A percentile compares a stretch with the other conserved stretches of the same genome.
phyloP scores from a whole-genome alignment of 2,329 filamentous ascomycete genomes.

The Nannizziopsis barbatae region DNA sequence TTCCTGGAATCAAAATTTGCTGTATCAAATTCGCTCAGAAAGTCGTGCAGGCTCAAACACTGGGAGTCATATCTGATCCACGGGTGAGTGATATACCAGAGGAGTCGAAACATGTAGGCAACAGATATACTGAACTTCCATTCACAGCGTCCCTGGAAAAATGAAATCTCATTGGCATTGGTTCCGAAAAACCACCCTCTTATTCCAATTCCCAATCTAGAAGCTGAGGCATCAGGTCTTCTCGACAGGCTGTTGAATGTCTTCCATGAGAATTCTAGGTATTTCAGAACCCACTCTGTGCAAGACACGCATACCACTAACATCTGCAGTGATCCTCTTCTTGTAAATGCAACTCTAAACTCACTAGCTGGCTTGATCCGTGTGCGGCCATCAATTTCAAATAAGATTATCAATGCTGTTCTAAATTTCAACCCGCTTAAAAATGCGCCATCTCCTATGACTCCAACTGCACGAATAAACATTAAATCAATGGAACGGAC shows the following conservation, averaged over 20 bases:
- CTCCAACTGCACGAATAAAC: slow-evolving; percentile 66
- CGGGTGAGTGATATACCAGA: slow-evolving; percentile 48
- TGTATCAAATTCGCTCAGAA: slow-evolving; percentile 96
- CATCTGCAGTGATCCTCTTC: slow-evolving; percentile 59
- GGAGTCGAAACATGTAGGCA: not conserved
- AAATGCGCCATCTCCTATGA: slow-evolving; percentile 64
- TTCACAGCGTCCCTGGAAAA: slow-evolving; percentile 57
- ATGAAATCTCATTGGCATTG: slow-evolving; percentile 76
- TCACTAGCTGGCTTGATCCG: slow-evolving; percentile 73
- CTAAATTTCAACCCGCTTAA: slow-evolving; percentile 87
- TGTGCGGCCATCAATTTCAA: slow-evolving; percentile 65
- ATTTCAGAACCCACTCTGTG: not conserved
- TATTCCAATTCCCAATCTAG: slow-evolving; percentile 66
- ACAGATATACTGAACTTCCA: slow-evolving; percentile 8
- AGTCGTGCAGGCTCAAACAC: slow-evolving; percentile 82
- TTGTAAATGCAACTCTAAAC: slow-evolving; percentile 87
- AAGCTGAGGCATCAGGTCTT: slow-evolving; percentile 84
- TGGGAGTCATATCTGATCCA: slow-evolving; percentile 68
- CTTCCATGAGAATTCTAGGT: slow-evolving; percentile 79
- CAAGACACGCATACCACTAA: slow-evolving; percentile 4
- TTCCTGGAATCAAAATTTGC: slow-evolving; percentile 70
- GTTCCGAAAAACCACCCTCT: slow-evolving; percentile 73
- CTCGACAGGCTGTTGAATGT: slow-evolving; percentile 77
- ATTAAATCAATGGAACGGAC: slow-evolving; percentile 94
- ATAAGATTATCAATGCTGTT: slow-evolving; percentile 73